Evolutionary conservation across 1,139 yeast genomes (phyloP).

Genomic region (Pichia sp.): DNA sequence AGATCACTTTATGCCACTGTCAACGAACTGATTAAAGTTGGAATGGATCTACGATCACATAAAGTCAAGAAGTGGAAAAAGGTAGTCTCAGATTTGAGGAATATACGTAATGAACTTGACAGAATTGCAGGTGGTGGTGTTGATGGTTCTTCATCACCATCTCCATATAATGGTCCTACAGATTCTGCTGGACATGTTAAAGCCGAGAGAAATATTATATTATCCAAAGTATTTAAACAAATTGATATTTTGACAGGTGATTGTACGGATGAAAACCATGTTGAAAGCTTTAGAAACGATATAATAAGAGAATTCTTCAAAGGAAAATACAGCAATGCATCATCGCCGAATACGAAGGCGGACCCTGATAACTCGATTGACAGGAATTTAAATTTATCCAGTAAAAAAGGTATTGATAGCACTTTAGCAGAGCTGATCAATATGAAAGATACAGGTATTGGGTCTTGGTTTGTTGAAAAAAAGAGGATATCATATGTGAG

Average conservation of each 20-base stretch:
- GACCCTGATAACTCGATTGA: not conserved
- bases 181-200: not conserved
- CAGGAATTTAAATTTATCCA: not conserved
- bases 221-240: conserved; percentile 7
- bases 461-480: conserved; percentile 29
- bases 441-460: conserved; percentile 6
- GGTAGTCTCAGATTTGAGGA: conserved; percentile 19
- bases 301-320: conserved; percentile 4
- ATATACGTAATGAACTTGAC: conserved; percentile 17
- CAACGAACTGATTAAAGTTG: conserved; percentile 32
- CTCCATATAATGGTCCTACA: not conserved
- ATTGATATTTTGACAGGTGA: conserved; percentile 10
- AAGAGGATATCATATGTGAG: conserved; percentile 29
- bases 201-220: conserved; percentile 1
- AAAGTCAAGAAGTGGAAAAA: conserved; percentile 48
- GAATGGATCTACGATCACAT: conserved; percentile 31
- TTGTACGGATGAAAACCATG: not conserved
- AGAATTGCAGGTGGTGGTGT: conserved; percentile 9
- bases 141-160: conserved; percentile 8
- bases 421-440: conserved; percentile 3
- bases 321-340: not conserved
- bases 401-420: not conserved
- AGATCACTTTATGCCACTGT: conserved; percentile 24
- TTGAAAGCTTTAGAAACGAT: conserved; percentile 7
- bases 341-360: not conserved